Conservation (phyloP, 495 filamentous ascomycete genomes). For the Talaromyces nanjingensis region DNA sequence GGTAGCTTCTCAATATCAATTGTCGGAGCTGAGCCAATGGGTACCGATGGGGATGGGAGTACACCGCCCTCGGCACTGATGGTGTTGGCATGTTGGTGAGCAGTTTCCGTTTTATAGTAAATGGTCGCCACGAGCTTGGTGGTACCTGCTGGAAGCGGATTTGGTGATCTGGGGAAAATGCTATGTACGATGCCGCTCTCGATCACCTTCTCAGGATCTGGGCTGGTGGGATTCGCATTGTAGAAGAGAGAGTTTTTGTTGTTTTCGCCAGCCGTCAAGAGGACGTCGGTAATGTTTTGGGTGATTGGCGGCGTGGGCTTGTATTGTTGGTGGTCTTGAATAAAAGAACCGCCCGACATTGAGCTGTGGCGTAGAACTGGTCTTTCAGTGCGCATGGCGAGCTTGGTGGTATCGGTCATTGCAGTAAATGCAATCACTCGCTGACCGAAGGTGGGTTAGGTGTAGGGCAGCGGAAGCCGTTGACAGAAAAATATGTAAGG, state of each 20-base stretch:
- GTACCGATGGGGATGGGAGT: conserved; percentile 33
- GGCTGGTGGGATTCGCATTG: conserved; percentile 35
- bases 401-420: conserved; percentile 25
- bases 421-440: neutral
- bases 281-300: conserved; percentile 38
- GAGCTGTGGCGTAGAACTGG: conserved; percentile 35
- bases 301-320: conserved; percentile 45
- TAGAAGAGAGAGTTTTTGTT: conserved; percentile 17
- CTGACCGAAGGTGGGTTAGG: neutral
- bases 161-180: conserved; percentile 33
- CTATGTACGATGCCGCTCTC: conserved; percentile 40
- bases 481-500: neutral
- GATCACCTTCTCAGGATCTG: conserved; percentile 35
- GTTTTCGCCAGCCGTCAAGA: conserved; percentile 19
- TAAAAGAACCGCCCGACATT: conserved; percentile 62
- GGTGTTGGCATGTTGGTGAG: conserved; percentile 33
- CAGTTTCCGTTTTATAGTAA: conserved; percentile 39
- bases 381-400: conserved; percentile 25
- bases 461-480: neutral
- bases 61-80: conserved; percentile 17
- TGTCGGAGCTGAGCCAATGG: conserved; percentile 53
- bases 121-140: conserved; percentile 39
- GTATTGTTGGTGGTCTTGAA: conserved; percentile 69
- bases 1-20: conserved; percentile 62
- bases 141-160: conserved; percentile 30